phyloP scores from a whole-genome alignment of 306 rosid genomes.

The Spatholobus suberectus region DNA sequence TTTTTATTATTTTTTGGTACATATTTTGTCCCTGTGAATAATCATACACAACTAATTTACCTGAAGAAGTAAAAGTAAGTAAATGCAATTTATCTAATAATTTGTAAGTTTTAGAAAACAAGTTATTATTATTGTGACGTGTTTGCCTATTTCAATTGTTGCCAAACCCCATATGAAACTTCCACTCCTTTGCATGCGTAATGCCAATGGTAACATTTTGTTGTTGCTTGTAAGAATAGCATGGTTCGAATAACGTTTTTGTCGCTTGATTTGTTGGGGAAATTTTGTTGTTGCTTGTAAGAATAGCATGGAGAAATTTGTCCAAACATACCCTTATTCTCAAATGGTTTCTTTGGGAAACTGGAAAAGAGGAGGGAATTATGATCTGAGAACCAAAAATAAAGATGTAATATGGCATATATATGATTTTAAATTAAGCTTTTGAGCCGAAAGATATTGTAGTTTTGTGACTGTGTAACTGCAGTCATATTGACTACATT shows the following conservation, averaged over 20 bases:
- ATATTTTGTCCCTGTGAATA: too few relatives aligned
- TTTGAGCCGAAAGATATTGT: background rate
- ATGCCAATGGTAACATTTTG: background rate
- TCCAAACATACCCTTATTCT: too few relatives aligned
- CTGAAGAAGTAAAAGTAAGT: too few relatives aligned
- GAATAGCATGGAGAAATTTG: background rate
- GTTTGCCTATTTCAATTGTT: background rate
- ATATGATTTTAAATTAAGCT: background rate
- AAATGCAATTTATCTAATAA: too few relatives aligned
- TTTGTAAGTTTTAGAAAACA: background rate
- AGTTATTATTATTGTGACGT: background rate
- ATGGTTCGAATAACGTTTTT: background rate
- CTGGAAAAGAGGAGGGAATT: too few relatives aligned
- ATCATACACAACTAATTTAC: too few relatives aligned
- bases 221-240: background rate
- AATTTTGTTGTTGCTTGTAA: too few relatives aligned
- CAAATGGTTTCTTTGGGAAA: too few relatives aligned
- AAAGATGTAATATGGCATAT: too few relatives aligned
- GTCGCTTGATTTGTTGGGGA: background rate
- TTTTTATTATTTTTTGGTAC: too few relatives aligned
- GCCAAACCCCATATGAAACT: background rate
- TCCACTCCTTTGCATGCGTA: background rate
- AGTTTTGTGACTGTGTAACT: background rate
- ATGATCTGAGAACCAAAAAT: too few relatives aligned
- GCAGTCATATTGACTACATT: background rate